Base-by-base conservation (phyloP, 371 early-diverging fungal species). In the Lichtheimia hyalospora region DNA sequence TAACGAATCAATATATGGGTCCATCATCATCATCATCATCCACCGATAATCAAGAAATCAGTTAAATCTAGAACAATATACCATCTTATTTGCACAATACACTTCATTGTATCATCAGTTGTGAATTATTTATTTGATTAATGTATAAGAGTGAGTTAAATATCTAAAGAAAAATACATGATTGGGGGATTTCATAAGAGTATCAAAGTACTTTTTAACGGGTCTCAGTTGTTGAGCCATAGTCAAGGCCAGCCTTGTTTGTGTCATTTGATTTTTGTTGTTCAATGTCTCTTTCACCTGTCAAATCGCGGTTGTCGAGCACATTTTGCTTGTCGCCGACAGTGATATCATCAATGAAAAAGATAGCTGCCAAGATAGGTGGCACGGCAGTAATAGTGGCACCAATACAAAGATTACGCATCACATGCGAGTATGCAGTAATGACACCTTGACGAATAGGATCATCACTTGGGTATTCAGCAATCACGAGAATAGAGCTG, bases 1-100 rank as follows among this genome's bases (percentile, higher is more conserved):
- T 84, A 18, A 83, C 83, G 0, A 80, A 72, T 49, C 70, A 80
- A 53, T 75, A 79, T 58, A 74, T 77, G 77, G 77, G 74, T 0
- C 63, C 77, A 20, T 34, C 58, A 18, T 28, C 24, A 27, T 34
- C 34, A 0, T 34, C 34, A 8, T 34, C 34, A 34, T 27, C 27
- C 3, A 2, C 34, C 34, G 34, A 34, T 34, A 6, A 34, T 34
- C 34, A 34, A 34, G 34, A 34, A 10, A 5, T 8, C 10, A 34
- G 8, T 10, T 34, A 34, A 10, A 8, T 8, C 2, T 2, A 34
- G 8, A 34, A 1, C 10, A 4, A 34, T 34, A 34, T 34, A 34
- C 34, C 34, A 34, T 34, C 5, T 5, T 25, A 25, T 25, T 3
- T 34, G 34, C 8, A 34, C 28, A 28, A 28, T 7, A 28, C 28